Evolutionary conservation across 371 early-diverging fungal genomes (phyloP).

Genomic region (Apophysomyces trapeziformis): DNA sequence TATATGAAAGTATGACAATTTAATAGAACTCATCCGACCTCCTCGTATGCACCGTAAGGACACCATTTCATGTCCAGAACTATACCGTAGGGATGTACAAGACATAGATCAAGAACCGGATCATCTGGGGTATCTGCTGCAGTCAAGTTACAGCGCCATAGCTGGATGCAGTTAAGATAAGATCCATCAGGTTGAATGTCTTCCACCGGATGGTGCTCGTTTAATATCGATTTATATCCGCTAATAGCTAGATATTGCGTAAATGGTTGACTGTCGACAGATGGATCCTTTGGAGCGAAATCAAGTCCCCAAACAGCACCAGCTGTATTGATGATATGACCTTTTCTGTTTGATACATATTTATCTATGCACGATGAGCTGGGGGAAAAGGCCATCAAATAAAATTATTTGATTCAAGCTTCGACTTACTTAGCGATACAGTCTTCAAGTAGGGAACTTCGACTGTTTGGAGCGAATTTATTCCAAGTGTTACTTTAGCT

Average conservation of each 20-base stretch:
- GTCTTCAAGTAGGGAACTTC: conserved; percentile 14
- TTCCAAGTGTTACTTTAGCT: conserved; percentile 22
- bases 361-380: conserved; percentile 21
- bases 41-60: conserved; percentile 52
- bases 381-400: conserved; percentile 1
- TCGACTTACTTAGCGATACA: conserved; percentile 15
- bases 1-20: background rate
- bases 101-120: conserved; percentile 54
- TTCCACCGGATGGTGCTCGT: conserved; percentile 48
- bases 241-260: conserved; percentile 66
- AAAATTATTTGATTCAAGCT: background rate
- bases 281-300: conserved; percentile 55
- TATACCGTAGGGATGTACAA: conserved; percentile 64
- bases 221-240: conserved; percentile 48
- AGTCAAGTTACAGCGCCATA: conserved; percentile 50
- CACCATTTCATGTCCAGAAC: conserved; percentile 64
- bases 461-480: conserved; percentile 13
- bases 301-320: conserved; percentile 70
- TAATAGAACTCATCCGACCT: conserved; percentile 20
- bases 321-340: conserved; percentile 57
- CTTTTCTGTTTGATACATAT: conserved; percentile 24
- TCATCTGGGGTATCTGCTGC: conserved; percentile 18
- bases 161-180: conserved; percentile 51
- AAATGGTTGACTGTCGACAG: conserved; percentile 20
- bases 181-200: conserved; percentile 23